Evolutionary conservation across 2,329 filamentous ascomycete genomes (phyloP), one percentile per base, ranked within the genome.

Genomic region (Macrophomina tecta): DNA sequence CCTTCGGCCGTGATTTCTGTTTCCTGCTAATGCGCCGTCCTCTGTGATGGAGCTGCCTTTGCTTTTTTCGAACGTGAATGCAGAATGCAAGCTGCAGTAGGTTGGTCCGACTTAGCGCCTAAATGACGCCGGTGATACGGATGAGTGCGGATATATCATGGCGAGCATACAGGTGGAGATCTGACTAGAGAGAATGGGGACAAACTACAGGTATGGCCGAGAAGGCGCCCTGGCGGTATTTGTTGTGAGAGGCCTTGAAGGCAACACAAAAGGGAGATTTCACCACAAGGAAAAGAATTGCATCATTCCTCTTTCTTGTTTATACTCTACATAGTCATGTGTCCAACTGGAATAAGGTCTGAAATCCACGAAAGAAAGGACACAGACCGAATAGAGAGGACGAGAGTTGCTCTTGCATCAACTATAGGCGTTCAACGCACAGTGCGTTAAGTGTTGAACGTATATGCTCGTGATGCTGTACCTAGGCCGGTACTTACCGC

Each of bases 381-480:
- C 67, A 55, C 45, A 60, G 65, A 68, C 67, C 66, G 51, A 70
- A 68, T 69, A 69, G 55, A 56, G 60, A 23, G 68, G 68, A 69
- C 16, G 3, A 60, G 5, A 28, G 52, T 66, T 65, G 65, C 30
- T 70, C 56, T 71, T 28, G 69, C 68, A 71, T 66, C 69, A 68
- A 70, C 68, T 70, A 71, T 71, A 71, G 69, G 65, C 69, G 55
- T 70, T 46, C 53, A 64, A 68, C 67, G 64, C 68, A 69, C 69
- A 51, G 56, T 30, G 53, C 45, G 53, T 48, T 48, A 62, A 46
- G 60, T 64, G 65, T 40, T 46, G 65, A 53, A 69, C 64, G 69
- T 70, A 71, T 69, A 70, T 69, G 69, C 70, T 68, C 69, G 70
- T 70, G 68, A 62, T 62, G 58, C 58, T 49, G 8, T 61, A n/a